phyloP scores from a whole-genome alignment of 2,329 filamentous ascomycete species.

The Xenoacremonium recifei region DNA sequence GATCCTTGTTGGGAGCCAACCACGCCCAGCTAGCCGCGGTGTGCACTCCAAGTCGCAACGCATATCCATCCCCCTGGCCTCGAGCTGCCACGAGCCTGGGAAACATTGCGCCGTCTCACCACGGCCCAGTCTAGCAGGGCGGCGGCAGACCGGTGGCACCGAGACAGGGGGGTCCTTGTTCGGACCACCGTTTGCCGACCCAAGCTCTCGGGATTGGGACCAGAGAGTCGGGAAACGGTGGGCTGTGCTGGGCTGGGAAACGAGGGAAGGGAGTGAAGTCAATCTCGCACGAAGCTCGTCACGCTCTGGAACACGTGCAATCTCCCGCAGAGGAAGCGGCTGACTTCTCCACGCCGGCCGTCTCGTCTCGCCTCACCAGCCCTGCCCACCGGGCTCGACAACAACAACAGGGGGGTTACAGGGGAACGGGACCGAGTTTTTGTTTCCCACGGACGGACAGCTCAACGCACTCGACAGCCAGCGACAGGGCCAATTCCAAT shows the following conservation, averaged over 20 bases:
- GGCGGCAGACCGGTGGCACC: conserved; percentile 14
- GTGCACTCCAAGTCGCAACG: conserved; percentile 7
- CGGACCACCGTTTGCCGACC: conserved; percentile 33
- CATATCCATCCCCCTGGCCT: no score
- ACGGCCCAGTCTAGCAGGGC: background rate
- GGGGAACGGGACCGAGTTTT: no score
- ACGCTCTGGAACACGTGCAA: conserved; percentile 4
- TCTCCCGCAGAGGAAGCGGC: background rate
- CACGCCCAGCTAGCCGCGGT: conserved; percentile 14
- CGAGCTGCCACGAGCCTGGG: background rate
- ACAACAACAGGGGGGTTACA: no score
- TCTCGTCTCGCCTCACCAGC: no score
- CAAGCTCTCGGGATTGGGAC: conserved; percentile 33
- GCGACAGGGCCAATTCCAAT: background rate
- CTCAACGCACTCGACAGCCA: no score
- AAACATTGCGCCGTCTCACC: conserved; percentile 3
- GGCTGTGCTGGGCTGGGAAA: conserved; percentile 15
- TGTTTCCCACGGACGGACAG: no score
- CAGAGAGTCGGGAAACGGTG: conserved; percentile 29
- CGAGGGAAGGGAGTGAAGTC: background rate
- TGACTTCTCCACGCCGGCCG: no score
- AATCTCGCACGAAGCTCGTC: conserved; percentile 1
- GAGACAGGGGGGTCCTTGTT: conserved; percentile 29
- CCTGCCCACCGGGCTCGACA: no score
- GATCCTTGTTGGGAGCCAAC: no score